These are phyloP conservation scores for Hericium erinaceus DNA, from an alignment of 768 basidiomycete genomes.

Conservation along the genomic window DNA sequence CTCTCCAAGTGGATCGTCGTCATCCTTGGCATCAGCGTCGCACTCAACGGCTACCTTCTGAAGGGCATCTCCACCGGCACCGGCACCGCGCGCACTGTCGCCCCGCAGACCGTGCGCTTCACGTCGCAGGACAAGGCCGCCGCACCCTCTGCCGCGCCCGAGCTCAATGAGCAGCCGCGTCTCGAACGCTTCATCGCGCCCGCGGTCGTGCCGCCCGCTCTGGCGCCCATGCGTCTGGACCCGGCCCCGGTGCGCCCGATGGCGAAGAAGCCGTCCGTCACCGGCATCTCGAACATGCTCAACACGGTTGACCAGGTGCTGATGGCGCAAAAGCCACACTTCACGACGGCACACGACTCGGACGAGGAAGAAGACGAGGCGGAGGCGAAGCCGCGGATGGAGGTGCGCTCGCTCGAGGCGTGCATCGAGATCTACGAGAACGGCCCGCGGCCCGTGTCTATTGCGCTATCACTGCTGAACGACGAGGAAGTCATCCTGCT, in stretches of 20 bases:
- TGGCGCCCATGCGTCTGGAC: constrained; percentile 6
- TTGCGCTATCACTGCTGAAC: constrained; percentile 51
- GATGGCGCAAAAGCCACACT: constrained; percentile 25
- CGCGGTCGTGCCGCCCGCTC: neutral
- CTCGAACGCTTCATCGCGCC: neutral
- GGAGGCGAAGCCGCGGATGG: constrained; percentile 7
- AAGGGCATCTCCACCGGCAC: constrained; percentile 67
- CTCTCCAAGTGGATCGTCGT: constrained; percentile 93
- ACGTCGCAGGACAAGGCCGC: constrained; percentile 9
- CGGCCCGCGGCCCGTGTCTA: constrained; percentile 52
- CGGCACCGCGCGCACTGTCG: constrained; percentile 19
- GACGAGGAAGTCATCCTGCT: constrained; percentile 91
- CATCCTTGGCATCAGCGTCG: constrained; percentile 74
- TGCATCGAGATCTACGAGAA: constrained; percentile 75
- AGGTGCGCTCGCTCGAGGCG: constrained; percentile 55
- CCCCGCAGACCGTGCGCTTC: constrained; percentile 15
- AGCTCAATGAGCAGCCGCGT: neutral
- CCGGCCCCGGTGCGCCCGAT: constrained; percentile 15
- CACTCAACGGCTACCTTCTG: constrained; percentile 87
- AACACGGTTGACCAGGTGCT: constrained; percentile 49
- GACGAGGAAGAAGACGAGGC: constrained; percentile 16
- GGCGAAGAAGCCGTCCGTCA: constrained; percentile 9
- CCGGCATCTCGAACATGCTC: constrained; percentile 35
- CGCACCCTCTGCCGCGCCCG: neutral
- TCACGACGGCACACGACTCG: constrained; percentile 14